Percentiles rank a stretch among this genome's conserved stretches.
Conservation (phyloP, 805 yeast genomes). For the Ogataea neopini region DNA sequence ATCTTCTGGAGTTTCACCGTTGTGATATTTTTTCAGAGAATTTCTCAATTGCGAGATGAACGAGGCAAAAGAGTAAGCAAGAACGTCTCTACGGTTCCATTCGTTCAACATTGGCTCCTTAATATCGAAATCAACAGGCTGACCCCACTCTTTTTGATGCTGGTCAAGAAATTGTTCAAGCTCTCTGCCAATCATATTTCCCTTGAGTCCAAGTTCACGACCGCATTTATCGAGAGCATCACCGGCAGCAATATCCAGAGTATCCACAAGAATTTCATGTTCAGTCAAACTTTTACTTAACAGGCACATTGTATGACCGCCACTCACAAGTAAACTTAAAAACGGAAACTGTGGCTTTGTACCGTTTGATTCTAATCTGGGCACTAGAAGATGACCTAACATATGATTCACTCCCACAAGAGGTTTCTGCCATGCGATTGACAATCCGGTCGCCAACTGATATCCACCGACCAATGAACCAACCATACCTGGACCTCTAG, state of each 20-base stretch:
- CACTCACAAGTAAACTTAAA: slow-evolving; percentile 77
- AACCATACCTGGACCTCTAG: slow-evolving; percentile 96
- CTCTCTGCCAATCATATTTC: slow-evolving; percentile 85
- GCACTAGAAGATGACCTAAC: slow-evolving; percentile 85
- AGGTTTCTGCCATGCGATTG: slow-evolving; percentile 76
- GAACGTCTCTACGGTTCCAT: slow-evolving; percentile 43
- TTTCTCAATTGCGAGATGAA: slow-evolving; percentile 42
- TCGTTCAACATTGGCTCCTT: slow-evolving; percentile 55
- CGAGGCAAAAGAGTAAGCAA: slow-evolving; percentile 76
- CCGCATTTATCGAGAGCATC: slow-evolving; percentile 94
- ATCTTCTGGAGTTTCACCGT: slow-evolving; percentile 22
- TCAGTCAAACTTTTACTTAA: slow-evolving; percentile 56
- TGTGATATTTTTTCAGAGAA: slow-evolving; percentile 29
- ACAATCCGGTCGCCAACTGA: slow-evolving; percentile 81
- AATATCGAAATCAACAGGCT: slow-evolving; percentile 30
- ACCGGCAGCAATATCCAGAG: slow-evolving; percentile 88
- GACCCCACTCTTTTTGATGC: slow-evolving; percentile 35
- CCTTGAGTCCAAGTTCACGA: slow-evolving; percentile 73
- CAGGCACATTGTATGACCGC: slow-evolving; percentile 94
- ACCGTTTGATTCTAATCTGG: slow-evolving; percentile 51
- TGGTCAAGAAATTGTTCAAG: slow-evolving; percentile 56
- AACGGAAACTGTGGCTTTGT: slow-evolving; percentile 60
- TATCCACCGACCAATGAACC: slow-evolving; percentile 84
- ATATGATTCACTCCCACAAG: slow-evolving; percentile 92
- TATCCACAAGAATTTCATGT: slow-evolving; percentile 74